Base-by-base conservation (phyloP, 2,329 filamentous ascomycete genomes). In the Ambrosiella beaveri region DNA sequence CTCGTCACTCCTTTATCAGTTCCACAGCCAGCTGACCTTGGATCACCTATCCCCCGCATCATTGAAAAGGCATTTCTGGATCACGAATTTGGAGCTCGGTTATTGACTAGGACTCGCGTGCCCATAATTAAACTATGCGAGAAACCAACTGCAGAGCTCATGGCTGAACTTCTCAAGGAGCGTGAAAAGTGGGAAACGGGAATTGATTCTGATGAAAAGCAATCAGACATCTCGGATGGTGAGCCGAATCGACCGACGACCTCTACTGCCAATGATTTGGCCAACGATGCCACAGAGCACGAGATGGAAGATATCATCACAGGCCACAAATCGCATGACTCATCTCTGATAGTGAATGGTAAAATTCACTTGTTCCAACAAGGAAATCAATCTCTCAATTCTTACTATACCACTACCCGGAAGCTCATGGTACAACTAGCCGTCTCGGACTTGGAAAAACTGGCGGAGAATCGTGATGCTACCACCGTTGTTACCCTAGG, bases 71-170 rank as follows among this genome's bases (percentile, higher is more conserved):
- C 79, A 2, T 76, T 95, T 11, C 73, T 95, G 4, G 77, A 85
- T 13, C 72, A 77, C 36, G 86, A 86, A 0, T 80, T 86, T 62
- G 88, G 88, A 2, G 88, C 86, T 13, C 79, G 87, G 3, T 74
- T 95, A 2, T 74, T 95, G 2, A 86, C 85, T 1, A 80, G 82
- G 57, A 93, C 88, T 1, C 77, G 88, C 61, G 85, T 95, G 2
- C 88, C 89, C 0, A 94, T 95, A 63, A 84, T 95, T 67, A 93
- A 94, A 66, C 75, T 95, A 13, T 95, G 88, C 65, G 77, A 91
- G 66, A 77, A 72, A 47, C 88, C 88, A 1, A 75, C 78, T 0
- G 69, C 75, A 1, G 73, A 77, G 59, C 73, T 94, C 1, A 77
- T 77, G 12, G 66, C 71, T 8, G 80, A 79, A 58, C 74, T 94